A percentile compares a stretch with the other conserved stretches of the same genome.
These are phyloP conservation scores for Macrophomina phaseolina DNA, from an alignment of 2,329 filamentous ascomycete genomes.

Conservation along the genomic window DNA sequence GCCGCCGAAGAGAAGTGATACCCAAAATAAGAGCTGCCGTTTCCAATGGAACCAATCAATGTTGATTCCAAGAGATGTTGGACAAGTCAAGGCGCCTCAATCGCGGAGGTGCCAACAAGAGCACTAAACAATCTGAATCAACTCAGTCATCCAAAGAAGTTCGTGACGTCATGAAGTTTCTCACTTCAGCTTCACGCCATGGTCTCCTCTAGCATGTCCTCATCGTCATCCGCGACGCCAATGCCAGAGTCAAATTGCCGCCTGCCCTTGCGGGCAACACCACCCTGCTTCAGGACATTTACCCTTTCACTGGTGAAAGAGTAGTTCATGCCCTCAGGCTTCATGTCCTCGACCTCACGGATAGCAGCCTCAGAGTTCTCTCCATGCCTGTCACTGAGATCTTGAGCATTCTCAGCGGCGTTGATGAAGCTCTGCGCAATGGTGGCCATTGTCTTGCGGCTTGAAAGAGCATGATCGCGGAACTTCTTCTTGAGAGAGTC, in stretches of 20 bases:
- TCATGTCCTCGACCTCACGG: conserved; percentile 41
- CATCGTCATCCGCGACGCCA: conserved; percentile 37
- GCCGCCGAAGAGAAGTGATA: background rate
- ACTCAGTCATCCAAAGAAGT: background rate
- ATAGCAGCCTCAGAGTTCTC: conserved; percentile 27
- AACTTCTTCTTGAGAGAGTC: conserved; percentile 42
- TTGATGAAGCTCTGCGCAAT: conserved; percentile 37
- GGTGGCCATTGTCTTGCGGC: conserved; percentile 39
- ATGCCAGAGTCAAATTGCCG: conserved; percentile 44
- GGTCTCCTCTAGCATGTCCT: conserved; percentile 29
- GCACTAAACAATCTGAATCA: conserved; percentile 15
- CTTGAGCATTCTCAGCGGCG: conserved; percentile 38
- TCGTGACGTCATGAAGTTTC: conserved; percentile 6
- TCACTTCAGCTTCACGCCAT: conserved; percentile 12
- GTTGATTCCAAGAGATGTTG: background rate
- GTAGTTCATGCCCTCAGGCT: conserved; percentile 41
- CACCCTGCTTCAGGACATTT: conserved; percentile 39
- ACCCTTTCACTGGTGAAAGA: conserved; percentile 40
- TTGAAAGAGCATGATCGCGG: conserved; percentile 37
- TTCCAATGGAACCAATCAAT: background rate
- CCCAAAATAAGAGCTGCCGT: background rate
- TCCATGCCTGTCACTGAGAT: conserved; percentile 28
- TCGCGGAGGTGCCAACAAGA: background rate
- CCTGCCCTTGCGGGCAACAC: conserved; percentile 31
- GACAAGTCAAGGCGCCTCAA: background rate